Percentiles rank a stretch among this genome's conserved stretches.
phyloP scores from a whole-genome alignment of 1,284 basidiomycete species.

The Caloboletus firmus region DNA sequence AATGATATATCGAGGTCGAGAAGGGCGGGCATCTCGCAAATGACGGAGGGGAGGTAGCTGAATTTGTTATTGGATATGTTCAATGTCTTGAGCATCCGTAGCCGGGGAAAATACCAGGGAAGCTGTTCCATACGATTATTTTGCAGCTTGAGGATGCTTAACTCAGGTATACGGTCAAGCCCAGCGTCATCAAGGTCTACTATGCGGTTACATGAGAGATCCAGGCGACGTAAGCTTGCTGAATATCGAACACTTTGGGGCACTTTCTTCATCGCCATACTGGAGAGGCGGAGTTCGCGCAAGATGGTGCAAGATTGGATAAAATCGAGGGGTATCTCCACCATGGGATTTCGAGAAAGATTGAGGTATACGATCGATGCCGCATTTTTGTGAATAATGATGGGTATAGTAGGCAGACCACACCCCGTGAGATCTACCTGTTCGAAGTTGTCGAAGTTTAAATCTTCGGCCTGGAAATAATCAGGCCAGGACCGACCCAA shows the following conservation, averaged over 20 bases:
- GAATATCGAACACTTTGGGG: slow-evolving; percentile 84
- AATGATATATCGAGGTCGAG: slow-evolving; percentile 93
- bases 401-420: slow-evolving; percentile 88
- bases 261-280: slow-evolving; percentile 94
- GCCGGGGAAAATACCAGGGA: slow-evolving; percentile 81
- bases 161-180: slow-evolving; percentile 74
- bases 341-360: slow-evolving; percentile 92
- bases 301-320: slow-evolving; percentile 87
- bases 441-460: slow-evolving; percentile 75
- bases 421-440: slow-evolving; percentile 83
- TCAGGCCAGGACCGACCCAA: slow-evolving; percentile 11
- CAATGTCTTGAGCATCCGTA: slow-evolving; percentile 73
- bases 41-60: slow-evolving; percentile 72
- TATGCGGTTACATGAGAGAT: slow-evolving; percentile 93
- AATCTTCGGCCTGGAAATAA: slow-evolving; percentile 61
- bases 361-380: slow-evolving; percentile 86
- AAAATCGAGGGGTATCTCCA: slow-evolving; percentile 96
- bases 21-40: slow-evolving; percentile 75
- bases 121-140: slow-evolving; percentile 92
- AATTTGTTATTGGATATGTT: slow-evolving; percentile 99
- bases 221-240: slow-evolving; percentile 76
- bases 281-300: slow-evolving; percentile 85
- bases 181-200: slow-evolving; percentile 85
- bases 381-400: slow-evolving; percentile 85
- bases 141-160: slow-evolving; percentile 78